Base-by-base conservation (phyloP, 306 rosid genomes). In the Cucurbita maxima region DNA sequence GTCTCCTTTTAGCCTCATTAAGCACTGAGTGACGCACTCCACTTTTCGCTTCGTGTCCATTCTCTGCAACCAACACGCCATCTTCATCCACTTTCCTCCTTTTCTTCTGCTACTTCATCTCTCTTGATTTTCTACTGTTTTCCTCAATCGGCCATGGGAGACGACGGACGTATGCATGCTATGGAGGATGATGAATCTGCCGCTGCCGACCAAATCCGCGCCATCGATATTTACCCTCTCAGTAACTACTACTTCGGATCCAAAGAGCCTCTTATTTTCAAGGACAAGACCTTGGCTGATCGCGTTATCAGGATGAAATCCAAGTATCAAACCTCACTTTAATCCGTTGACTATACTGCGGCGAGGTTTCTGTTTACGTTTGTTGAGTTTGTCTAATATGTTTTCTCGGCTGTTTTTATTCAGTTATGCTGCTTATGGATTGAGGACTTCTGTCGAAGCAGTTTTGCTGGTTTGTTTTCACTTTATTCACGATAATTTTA, bases 381-480 rank as follows among this genome's bases (percentile, higher is more conserved):
- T 9, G 25, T 68, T 59, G 41, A 10, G 8, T 59, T 6, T 3
- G 1, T 22, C 19, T 77, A 19, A 14, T 5, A 0, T 58, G 10
- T 19, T 7, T 19, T 40, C 43, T 45, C 0, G 75, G 4, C 41
- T 77, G 57, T 44, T 81, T 45, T 50, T 67, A 10, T 74, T 58
- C 82, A 92, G 98, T 76, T 90, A 84, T 77, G 78, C 91, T 82
- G 87, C 88, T 30, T 16, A 74, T 79, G 98, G 96, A 71, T 73
- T 87, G 68, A 89, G 98, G 80, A 88, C 83, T 74, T 81, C 83
- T 67, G 96, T 90, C 19, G 88, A 87, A 75, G 98, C 96, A 15
- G 91, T 90, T 71, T 62, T 92, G 55, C 64, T 92, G 98, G 96
- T 88, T 72, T 51, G 92, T 83, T 18, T 48, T 71, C 56, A 59